These are phyloP conservation scores for Cyclotella atomus DNA, from an alignment of 108 stramenopile species.

Conservation along the genomic window DNA sequence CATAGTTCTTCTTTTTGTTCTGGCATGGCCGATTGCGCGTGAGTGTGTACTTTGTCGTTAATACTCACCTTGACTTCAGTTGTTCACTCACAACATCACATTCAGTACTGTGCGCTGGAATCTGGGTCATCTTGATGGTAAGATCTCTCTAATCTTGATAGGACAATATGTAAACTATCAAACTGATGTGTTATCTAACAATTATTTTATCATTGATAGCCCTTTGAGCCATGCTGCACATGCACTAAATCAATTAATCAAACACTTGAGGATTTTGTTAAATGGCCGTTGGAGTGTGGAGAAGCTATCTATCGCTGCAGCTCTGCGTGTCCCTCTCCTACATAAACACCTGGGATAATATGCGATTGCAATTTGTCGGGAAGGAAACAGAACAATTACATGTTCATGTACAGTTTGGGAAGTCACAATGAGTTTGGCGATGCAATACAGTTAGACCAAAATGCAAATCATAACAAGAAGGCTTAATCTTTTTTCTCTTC, in stretches of 20 bases:
- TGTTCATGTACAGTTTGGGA: too few species aligned
- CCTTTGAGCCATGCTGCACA: slow-evolving; percentile 35
- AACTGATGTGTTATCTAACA: too few species aligned
- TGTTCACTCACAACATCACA: neutral
- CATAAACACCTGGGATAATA: slow-evolving; percentile 4
- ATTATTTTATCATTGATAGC: slow-evolving; percentile 14
- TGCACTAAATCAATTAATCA: slow-evolving; percentile 33
- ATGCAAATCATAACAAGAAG: too few species aligned
- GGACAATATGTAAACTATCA: too few species aligned
- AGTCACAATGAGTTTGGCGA: too few species aligned
- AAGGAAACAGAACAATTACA: too few species aligned
- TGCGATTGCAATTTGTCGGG: too few species aligned
- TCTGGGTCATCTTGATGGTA: slow-evolving; percentile 39
- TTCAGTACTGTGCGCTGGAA: slow-evolving; percentile 22
- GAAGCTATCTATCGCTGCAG: slow-evolving; percentile 31
- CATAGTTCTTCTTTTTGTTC: slow-evolving; percentile 19
- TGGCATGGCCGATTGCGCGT: slow-evolving; percentile 44
- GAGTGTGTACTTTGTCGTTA: too few species aligned
- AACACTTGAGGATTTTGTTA: slow-evolving; percentile 29
- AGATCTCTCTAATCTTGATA: too few species aligned
- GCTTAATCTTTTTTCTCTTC: too few species aligned
- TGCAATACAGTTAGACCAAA: too few species aligned
- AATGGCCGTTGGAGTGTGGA: slow-evolving; percentile 43
- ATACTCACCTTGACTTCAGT: too few species aligned
- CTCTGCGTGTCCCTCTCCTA: slow-evolving; percentile 38